Base-by-base conservation (phyloP, 1,284 basidiomycete species). In the Trametes pubescens region DNA sequence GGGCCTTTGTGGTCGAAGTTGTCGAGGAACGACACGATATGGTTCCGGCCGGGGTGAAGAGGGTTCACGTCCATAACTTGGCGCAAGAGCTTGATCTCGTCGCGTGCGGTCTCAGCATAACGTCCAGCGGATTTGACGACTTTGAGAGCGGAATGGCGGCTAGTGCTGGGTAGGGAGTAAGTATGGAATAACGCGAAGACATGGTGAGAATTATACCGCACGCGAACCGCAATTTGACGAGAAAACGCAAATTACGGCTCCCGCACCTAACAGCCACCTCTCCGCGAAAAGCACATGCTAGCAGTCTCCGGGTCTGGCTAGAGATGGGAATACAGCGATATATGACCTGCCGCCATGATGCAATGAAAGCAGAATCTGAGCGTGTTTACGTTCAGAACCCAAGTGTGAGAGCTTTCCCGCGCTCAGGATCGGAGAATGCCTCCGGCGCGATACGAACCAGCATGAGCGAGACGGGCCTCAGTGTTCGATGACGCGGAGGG, bases 51-150 rank as follows among this genome's bases (percentile, higher is more conserved):
- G 8, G 84, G 85, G 74, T 93, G 92, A 4, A 78, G 75, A 9
- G 87, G 87, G 71, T 91, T 90, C 68, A 90, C 87, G 24, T 87
- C 85, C 66, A 90, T 86, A 16, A 96, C 89, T 66, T 87, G 86
- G 65, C 90, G 88, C 46, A 96, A 84, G 53, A 96, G 84, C 75
- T 93, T 93, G 78, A 96, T 96, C 78, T 96, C 95, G 74, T 96
- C 94, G 59, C 90, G 86, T 32, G 94, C 95, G 3, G 94, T 96
- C 74, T 96, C 94, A 52, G 94, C 91, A 74, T 93, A 93, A 55
- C 90, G 84, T 44, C 87, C 86, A 18, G 91, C 91, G n/a, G 93
- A 95, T 77, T 96, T 96, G 77, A 96, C 94, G 49, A 96, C 90
- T 76, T 96, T 96, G 75, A 96, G 86, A 11, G 94, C 95, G 29